These are phyloP conservation scores for Rhexocercosporidium sp. DNA, from an alignment of 2,329 filamentous ascomycete genomes.

Conservation along the genomic window DNA sequence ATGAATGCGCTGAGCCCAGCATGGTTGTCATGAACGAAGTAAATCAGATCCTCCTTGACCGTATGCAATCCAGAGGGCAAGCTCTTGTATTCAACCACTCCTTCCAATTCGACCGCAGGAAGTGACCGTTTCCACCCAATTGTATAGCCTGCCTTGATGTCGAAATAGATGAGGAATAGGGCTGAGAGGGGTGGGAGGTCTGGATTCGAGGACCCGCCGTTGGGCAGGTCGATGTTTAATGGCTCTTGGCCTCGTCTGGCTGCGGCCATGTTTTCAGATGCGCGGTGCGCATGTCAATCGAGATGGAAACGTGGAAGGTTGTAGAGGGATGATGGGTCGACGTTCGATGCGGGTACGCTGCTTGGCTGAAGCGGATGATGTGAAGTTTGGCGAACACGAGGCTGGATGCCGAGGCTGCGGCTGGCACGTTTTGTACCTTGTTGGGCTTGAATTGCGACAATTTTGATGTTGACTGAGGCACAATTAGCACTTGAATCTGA, in stretches of 20 bases:
- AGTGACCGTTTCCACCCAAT: conserved; percentile 84
- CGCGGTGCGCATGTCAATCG: conserved; percentile 25
- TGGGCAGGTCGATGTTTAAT: conserved; percentile 40
- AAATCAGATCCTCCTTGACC: conserved; percentile 86
- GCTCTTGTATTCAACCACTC: conserved; percentile 94
- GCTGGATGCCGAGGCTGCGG: conserved; percentile 15
- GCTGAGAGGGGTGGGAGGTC: conserved; percentile 71
- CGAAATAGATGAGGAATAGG: conserved; percentile 88
- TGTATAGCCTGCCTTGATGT: conserved; percentile 90
- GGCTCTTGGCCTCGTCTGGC: conserved; percentile 42
- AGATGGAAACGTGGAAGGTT: conserved; percentile 7
- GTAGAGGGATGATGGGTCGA: background rate
- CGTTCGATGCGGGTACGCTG: background rate
- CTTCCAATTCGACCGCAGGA: conserved; percentile 76
- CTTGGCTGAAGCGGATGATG: conserved; percentile 2
- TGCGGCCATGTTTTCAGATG: conserved; percentile 37
- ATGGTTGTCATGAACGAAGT: conserved; percentile 86
- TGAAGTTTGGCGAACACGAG: background rate
- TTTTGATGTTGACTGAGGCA: background rate
- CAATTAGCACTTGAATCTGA: background rate
- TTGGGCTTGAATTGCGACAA: background rate
- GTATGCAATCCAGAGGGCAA: conserved; percentile 92
- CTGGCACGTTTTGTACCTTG: background rate
- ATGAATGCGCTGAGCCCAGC: conserved; percentile 92
- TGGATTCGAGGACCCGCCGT: conserved; percentile 38